A percentile compares a stretch with the other conserved stretches of the same genome.
Evolutionary conservation across 768 basidiomycete species (phyloP).

Genomic region (Sarcomyxa edulis): DNA sequence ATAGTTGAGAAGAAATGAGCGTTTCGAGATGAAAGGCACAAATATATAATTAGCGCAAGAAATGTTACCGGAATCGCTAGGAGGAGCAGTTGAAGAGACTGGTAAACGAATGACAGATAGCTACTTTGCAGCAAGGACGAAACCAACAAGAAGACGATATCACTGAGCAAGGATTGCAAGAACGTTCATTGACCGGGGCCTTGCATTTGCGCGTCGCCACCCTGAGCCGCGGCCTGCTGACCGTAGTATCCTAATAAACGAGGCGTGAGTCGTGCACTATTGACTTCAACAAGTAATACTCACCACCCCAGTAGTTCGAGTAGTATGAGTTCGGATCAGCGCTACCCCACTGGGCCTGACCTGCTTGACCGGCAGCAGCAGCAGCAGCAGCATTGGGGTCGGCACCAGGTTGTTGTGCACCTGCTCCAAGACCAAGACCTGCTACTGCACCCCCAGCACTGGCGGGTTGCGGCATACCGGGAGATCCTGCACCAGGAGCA

Average conservation of each 20-base stretch:
- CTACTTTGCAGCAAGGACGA: no score
- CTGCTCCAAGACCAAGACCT: slow-evolving; percentile 49
- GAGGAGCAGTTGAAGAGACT: no score
- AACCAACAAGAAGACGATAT: no score
- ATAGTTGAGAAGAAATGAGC: no score
- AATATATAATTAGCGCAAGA: no score
- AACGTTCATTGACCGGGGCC: no score
- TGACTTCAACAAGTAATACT: slow-evolving; percentile 17
- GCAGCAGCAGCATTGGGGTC: slow-evolving; percentile 48
- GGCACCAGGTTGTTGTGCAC: slow-evolving; percentile 50
- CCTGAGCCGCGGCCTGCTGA: slow-evolving; percentile 61
- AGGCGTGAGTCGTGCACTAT: not conserved
- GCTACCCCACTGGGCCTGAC: slow-evolving; percentile 73
- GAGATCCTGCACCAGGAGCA: slow-evolving; percentile 43
- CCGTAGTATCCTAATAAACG: slow-evolving; percentile 65
- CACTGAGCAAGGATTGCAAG: no score
- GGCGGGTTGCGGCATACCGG: slow-evolving; percentile 54
- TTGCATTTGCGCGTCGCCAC: slow-evolving; percentile 53
- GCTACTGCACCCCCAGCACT: slow-evolving; percentile 49
- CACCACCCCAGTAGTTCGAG: slow-evolving; percentile 82
- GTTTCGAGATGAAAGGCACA: no score
- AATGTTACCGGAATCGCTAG: no score
- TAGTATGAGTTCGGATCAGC: slow-evolving; percentile 74
- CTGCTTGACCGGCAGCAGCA: slow-evolving; percentile 49
- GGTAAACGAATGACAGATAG: no score